Base-by-base conservation (phyloP, 164 flowering plant genomes). In the Kalanchoe fedtschenkoi region DNA sequence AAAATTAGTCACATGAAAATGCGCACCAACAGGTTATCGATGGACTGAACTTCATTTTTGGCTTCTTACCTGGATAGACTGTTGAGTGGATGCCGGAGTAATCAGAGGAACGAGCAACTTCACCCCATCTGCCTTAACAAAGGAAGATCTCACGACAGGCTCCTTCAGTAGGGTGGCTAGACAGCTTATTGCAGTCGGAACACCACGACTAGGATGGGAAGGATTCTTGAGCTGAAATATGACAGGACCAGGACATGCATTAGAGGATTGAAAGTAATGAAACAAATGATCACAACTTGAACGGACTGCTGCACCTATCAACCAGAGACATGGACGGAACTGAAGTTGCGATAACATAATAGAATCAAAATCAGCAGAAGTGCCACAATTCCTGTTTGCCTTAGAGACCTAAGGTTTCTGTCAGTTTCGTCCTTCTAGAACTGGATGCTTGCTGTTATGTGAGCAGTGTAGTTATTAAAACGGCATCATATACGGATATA, bases 1-100 rank as follows among this genome's bases (percentile, higher is more conserved):
- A 37, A 37, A 8, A 8, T 15, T 37, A 2, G 39, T 37, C 39
- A 9, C 14, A 37, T 37, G 13, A 37, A 37, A 37, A 8, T 8
- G 39, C 11, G 11, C 11, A 37, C 1, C 13, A 2, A 5, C 32
- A 26, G 32, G 32, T 16, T 51, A 51, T 6, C 17, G 32, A 57
- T 30, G n/a, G 37, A 16, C 22, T 22, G 16, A 32, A 58, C 38
- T 32, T 3, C 38, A 58, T 34, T 19, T 15, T n/a, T n/a, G n/a
- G n/a, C n/a, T n/a, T n/a, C n/a, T 68, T 71, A 93, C 98, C 96
- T 93, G 98, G 53, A 88, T 85, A 59, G 98, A 89, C 65, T 93
- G 97, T 72, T 89, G 98, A 60, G 86, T 89, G 61, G 97, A 85
- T 67, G 90, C 98, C 42, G 98, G 98, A 69, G 84, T 71, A 68